Percentiles rank a stretch among this genome's conserved stretches.
phyloP scores from a whole-genome alignment of 768 basidiomycete genomes.

The Suillus variegatus region DNA sequence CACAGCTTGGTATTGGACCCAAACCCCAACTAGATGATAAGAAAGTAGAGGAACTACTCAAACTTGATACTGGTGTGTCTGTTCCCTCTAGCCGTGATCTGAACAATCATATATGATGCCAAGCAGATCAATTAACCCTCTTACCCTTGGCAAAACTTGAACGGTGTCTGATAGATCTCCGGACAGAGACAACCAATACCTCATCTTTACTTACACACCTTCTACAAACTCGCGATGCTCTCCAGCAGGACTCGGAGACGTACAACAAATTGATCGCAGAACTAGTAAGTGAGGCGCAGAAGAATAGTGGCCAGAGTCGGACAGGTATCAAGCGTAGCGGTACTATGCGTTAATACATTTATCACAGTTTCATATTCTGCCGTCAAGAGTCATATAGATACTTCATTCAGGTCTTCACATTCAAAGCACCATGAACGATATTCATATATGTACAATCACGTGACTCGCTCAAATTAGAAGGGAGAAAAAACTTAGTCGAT shows the following conservation, averaged over 20 bases:
- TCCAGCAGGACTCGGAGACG: constrained; percentile 87
- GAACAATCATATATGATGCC: constrained; percentile 9
- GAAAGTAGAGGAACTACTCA: constrained; percentile 67
- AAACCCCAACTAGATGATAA: constrained; percentile 72
- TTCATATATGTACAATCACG: constrained; percentile 1
- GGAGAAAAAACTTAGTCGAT: constrained; percentile 18
- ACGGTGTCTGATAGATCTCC: constrained; percentile 65
- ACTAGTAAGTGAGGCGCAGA: constrained; percentile 90
- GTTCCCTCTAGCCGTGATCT: neutral
- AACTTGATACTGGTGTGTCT: constrained; percentile 62
- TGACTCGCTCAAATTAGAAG: constrained; percentile 8
- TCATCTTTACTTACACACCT: constrained; percentile 79
- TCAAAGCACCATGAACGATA: too few relatives aligned
- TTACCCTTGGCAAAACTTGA: constrained; percentile 71
- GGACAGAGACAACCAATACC: constrained; percentile 70
- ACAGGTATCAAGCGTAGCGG: constrained; percentile 50
- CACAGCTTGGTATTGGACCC: constrained; percentile 62
- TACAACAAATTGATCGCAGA: constrained; percentile 92
- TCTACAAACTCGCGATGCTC: constrained; percentile 75
- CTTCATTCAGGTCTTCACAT: too few relatives aligned
- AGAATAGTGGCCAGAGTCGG: constrained; percentile 66
- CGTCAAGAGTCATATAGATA: too few relatives aligned
- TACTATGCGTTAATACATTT: constrained; percentile 36
- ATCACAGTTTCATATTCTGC: neutral
- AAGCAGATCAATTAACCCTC: constrained; percentile 68